Conservation (phyloP, 441 rosid species). For the Jatropha multifida region DNA sequence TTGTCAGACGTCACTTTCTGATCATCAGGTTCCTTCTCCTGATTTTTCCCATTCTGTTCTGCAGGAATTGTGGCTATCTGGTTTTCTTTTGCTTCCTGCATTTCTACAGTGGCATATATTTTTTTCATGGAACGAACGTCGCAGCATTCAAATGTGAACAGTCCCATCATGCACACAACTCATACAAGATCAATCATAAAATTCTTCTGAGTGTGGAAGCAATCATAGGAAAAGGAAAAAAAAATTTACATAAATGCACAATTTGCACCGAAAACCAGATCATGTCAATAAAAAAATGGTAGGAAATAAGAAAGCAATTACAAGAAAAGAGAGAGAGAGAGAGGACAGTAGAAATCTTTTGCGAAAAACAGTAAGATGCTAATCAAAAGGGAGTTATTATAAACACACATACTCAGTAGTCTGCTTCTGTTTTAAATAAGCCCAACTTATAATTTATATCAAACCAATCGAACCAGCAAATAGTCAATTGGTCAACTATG, state of each 20-base stretch:
- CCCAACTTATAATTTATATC: not conserved
- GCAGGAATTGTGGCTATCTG: constrained; percentile 12
- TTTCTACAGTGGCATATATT: constrained; percentile 23
- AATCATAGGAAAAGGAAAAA: not conserved
- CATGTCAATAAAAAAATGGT: not conserved
- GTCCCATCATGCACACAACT: not conserved
- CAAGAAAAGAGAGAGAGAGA: too few relatives aligned
- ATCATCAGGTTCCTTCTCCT: constrained; percentile 21
- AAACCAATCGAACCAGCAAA: not conserved
- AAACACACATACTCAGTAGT: not conserved
- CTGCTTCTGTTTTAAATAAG: not conserved
- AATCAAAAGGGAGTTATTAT: not conserved
- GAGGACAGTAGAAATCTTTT: not conserved
- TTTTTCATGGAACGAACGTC: not conserved
- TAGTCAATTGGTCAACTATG: not conserved
- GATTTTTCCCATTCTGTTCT: constrained; percentile 15
- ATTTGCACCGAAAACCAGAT: not conserved
- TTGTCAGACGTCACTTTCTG: constrained; percentile 28
- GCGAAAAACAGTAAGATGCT: not conserved
- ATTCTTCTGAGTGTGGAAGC: not conserved
- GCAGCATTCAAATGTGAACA: not conserved
- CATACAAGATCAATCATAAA: not conserved
- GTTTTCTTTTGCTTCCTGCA: constrained; percentile 15
- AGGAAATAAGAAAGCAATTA: not conserved
- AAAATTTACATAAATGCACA: not conserved